Evolutionary conservation across 352 stramenopile genomes (phyloP), one percentile per base, ranked within the genome.

Genomic region (Globisporangium polare): DNA sequence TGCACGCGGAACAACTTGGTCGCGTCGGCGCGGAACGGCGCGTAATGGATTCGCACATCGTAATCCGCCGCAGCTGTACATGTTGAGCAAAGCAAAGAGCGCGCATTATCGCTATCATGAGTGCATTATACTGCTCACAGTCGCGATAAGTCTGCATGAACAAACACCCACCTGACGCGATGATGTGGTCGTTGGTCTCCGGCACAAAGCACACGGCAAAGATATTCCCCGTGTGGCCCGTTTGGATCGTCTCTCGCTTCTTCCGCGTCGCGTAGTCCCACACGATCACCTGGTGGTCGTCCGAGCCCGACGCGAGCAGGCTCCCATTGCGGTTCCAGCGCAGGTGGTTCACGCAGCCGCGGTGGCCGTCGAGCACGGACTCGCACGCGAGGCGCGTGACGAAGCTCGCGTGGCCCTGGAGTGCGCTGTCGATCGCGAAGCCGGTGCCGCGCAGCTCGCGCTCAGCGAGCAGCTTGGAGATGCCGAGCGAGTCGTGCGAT

Each of bases 121-220:
- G 1, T 33, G 37, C 24, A 56, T 59, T 42, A 3, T 20, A 63
- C 27, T 3, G 9, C 26, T 22, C 18, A 10, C 41, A 46, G 1
- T 39, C 9, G 15, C 15, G 33, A 13, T 9, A 20, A 41, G 17
- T 20, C n/a, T 31, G n/a, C 3, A 27, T 22, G 7, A 17, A 10
- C 27, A 27, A 5, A 3, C 13, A 24, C 20, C 9, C 12, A 72
- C 60, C 81, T 4, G 85, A 86, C 2, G 82, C 85, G 52, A 94
- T 65, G 43, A 94, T 83, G 59, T 94, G 77, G 69, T 92, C 80
- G 65, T 92, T 82, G 1, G 83, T 91, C 49, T 74, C 74, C 2
- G 83, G 83, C 53, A 97, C 77, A 65, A 97, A 94, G 65, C 86
- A 88, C 13, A 95, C 84, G 5, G 82, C 83, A 66, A 97, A 96